Conservation (phyloP, 441 rosid genomes). For the Eruca vesicaria region DNA sequence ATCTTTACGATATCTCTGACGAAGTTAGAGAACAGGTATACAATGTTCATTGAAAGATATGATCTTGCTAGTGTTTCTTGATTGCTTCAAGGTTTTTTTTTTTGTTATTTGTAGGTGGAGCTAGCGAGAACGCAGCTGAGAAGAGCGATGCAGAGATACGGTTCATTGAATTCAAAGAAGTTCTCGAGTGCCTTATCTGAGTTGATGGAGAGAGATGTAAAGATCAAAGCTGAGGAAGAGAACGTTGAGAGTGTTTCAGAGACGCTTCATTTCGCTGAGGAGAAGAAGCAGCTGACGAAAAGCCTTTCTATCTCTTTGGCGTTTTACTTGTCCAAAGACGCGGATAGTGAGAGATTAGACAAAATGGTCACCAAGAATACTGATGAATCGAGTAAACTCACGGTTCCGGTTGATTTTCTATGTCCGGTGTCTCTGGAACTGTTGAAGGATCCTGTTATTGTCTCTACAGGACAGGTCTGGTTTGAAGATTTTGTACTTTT, state of each 20-base stretch:
- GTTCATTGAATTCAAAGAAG: constrained; percentile 50
- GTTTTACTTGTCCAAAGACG: constrained; percentile 35
- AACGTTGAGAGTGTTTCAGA: constrained; percentile 36
- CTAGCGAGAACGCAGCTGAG: constrained; percentile 76
- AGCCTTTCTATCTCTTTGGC: constrained; percentile 41
- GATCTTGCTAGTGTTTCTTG: background rate
- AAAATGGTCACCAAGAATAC: constrained; percentile 40
- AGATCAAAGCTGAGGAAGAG: constrained; percentile 41
- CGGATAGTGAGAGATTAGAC: constrained; percentile 39
- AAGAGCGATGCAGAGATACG: constrained; percentile 76
- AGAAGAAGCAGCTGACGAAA: constrained; percentile 22
- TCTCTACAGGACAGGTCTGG: constrained; percentile 89
- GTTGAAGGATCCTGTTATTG: constrained; percentile 94
- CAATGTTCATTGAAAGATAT: background rate
- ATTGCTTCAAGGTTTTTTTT: background rate
- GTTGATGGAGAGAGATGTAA: constrained; percentile 43
- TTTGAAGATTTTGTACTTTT: constrained; percentile 13
- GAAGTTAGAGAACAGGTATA: constrained; percentile 88
- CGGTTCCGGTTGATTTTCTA: constrained; percentile 74
- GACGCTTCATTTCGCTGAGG: constrained; percentile 30
- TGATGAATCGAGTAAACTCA: constrained; percentile 49
- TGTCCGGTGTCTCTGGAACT: constrained; percentile 88
- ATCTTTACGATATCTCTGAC: constrained; percentile 77
- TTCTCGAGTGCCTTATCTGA: constrained; percentile 47
- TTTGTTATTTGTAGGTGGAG: constrained; percentile 47